Conservation (phyloP, 768 basidiomycete species). For the Boletus rufocinnamomeus region DNA sequence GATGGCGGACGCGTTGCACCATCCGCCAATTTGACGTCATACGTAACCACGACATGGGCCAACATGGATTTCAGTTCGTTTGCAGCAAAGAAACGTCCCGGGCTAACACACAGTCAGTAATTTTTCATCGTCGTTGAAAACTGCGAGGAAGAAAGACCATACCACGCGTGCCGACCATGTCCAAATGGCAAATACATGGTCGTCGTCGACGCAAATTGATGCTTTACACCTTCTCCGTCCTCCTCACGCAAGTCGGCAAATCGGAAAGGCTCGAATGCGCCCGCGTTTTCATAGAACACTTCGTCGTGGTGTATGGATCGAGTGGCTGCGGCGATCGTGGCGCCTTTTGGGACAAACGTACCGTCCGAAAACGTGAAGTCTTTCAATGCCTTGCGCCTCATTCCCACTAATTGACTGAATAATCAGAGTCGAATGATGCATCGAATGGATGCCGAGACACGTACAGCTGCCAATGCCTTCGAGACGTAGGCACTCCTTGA, state of each 20-base stretch:
- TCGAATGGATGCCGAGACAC: conserved; percentile 5
- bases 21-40: conserved; percentile 11
- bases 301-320: conserved; percentile 24
- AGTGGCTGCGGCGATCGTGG: conserved; percentile 22
- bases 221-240: conserved; percentile 36
- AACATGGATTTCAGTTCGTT: conserved; percentile 15
- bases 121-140: too few relatives aligned
- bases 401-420: conserved; percentile 18
- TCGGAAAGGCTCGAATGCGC: conserved; percentile 14
- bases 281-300: not conserved
- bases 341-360: conserved; percentile 38
- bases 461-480: conserved; percentile 26
- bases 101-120: not conserved
- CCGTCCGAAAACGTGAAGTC: conserved; percentile 42
- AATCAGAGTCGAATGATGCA: not conserved
- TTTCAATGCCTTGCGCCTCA: conserved; percentile 36
- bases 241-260: conserved; percentile 14
- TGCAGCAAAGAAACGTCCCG: conserved; percentile 20
- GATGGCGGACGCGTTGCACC: not conserved
- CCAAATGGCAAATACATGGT: conserved; percentile 38
- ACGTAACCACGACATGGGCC: conserved; percentile 14
- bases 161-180: not conserved
- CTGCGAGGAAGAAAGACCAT: not conserved
- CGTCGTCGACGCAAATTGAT: conserved; percentile 37
- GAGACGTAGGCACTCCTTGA: conserved; percentile 13